phyloP scores from a whole-genome alignment of 441 rosid species.

The Arabidopsis lyrata region DNA sequence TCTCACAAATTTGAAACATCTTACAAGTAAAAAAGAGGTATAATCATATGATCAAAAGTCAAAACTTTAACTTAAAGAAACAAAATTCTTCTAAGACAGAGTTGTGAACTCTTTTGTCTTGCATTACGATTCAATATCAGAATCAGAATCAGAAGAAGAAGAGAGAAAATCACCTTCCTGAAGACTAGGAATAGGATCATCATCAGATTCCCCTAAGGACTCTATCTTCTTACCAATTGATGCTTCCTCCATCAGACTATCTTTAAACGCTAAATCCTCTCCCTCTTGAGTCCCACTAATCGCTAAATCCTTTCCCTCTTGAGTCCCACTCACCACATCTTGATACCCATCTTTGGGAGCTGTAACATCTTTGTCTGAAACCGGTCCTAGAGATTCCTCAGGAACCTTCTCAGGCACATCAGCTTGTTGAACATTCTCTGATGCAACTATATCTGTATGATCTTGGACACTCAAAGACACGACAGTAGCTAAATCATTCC shows the following conservation, averaged over 20 bases:
- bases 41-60: constrained; percentile 26
- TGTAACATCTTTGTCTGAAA: constrained; percentile 37
- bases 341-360: constrained; percentile 26
- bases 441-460: constrained; percentile 45
- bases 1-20: neutral
- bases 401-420: constrained; percentile 24
- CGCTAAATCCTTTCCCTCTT: constrained; percentile 18
- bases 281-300: constrained; percentile 21
- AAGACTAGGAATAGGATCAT: constrained; percentile 41
- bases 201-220: constrained; percentile 41
- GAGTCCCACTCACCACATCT: constrained; percentile 26
- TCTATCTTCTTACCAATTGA: constrained; percentile 21
- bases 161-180: constrained; percentile 30
- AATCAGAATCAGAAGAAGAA: constrained; percentile 36
- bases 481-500: constrained; percentile 41
- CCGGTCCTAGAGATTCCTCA: constrained; percentile 43
- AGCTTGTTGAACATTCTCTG: constrained; percentile 42
- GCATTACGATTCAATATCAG: constrained; percentile 39
- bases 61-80: constrained; percentile 5
- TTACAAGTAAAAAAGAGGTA: neutral
- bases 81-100: neutral
- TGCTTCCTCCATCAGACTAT: constrained; percentile 40
- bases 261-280: constrained; percentile 28
- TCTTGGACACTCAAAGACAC: constrained; percentile 32
- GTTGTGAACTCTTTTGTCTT: neutral